A percentile compares a stretch with the other conserved stretches of the same genome.
Conservation (phyloP, 2,329 filamentous ascomycete species). For the Cordyceps farinosa region DNA sequence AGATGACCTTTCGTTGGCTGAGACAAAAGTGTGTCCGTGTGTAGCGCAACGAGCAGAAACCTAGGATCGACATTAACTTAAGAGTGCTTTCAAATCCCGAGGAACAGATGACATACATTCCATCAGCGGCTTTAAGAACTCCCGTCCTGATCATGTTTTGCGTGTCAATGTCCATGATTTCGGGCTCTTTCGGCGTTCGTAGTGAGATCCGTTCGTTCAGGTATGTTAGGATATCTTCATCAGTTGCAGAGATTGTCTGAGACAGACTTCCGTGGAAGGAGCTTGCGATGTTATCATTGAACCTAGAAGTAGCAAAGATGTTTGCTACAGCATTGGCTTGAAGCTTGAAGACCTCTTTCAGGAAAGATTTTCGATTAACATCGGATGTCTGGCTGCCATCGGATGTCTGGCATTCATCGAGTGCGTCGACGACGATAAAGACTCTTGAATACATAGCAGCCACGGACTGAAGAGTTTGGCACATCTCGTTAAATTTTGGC, state of each 20-base stretch:
- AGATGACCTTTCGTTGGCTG: slow-evolving; percentile 32
- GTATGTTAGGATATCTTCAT: too few species aligned
- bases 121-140: too few species aligned
- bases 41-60: slow-evolving; percentile 14
- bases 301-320: slow-evolving; percentile 19
- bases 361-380: neutral
- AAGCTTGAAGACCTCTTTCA: slow-evolving; percentile 3
- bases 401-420: neutral
- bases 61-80: neutral
- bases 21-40: slow-evolving; percentile 23
- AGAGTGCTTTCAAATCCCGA: neutral
- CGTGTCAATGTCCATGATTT: neutral
- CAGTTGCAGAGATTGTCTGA: too few species aligned
- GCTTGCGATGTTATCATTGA: neutral
- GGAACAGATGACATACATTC: neutral
- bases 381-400: slow-evolving; percentile 19
- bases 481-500: slow-evolving; percentile 8
- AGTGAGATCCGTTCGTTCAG: too few species aligned
- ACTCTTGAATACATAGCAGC: too few species aligned
- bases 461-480: slow-evolving; percentile 1
- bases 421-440: too few species aligned
- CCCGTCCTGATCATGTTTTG: too few species aligned
- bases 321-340: slow-evolving; percentile 2
- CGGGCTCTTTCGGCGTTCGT: too few species aligned
- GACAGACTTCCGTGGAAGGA: neutral